Conservation (phyloP, 1,139 yeast genomes). For the Candida sp. region DNA sequence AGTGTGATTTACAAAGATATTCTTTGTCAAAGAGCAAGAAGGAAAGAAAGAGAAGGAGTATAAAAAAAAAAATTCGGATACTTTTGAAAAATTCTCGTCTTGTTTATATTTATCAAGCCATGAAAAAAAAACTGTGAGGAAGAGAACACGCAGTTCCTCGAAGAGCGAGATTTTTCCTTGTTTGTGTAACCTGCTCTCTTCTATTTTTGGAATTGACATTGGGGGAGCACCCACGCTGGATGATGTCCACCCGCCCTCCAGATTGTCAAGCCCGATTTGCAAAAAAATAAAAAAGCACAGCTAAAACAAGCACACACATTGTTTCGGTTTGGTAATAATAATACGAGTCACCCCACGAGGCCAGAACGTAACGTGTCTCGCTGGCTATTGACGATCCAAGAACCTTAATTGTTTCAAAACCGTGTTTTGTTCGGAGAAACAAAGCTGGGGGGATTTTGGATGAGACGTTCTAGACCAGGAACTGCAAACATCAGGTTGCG, state of each 20-base stretch:
- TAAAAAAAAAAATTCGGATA: background rate
- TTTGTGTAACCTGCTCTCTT: background rate
- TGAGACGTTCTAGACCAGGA: background rate
- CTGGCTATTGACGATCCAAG: too few species aligned
- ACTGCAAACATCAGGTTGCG: background rate
- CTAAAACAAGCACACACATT: background rate
- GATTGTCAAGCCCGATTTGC: background rate
- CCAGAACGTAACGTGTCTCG: background rate
- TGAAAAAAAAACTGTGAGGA: background rate
- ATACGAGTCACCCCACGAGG: background rate
- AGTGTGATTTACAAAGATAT: background rate
- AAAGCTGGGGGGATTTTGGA: background rate
- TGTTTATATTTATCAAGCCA: background rate
- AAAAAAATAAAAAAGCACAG: background rate
- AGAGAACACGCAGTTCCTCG: slow-evolving; percentile 4
- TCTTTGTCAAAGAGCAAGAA: slow-evolving; percentile 1
- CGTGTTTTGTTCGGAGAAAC: too few species aligned
- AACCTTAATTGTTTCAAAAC: too few species aligned
- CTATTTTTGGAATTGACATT: background rate
- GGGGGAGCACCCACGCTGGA: background rate
- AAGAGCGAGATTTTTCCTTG: background rate
- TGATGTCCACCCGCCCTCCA: background rate
- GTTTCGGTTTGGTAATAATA: too few species aligned
- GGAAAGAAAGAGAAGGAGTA: background rate
- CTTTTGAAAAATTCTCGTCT: background rate